A percentile compares a stretch with the other conserved stretches of the same genome.
Evolutionary conservation across 2,329 filamentous ascomycete species (phyloP).

Genomic region (Dothideomycetes sp.): DNA sequence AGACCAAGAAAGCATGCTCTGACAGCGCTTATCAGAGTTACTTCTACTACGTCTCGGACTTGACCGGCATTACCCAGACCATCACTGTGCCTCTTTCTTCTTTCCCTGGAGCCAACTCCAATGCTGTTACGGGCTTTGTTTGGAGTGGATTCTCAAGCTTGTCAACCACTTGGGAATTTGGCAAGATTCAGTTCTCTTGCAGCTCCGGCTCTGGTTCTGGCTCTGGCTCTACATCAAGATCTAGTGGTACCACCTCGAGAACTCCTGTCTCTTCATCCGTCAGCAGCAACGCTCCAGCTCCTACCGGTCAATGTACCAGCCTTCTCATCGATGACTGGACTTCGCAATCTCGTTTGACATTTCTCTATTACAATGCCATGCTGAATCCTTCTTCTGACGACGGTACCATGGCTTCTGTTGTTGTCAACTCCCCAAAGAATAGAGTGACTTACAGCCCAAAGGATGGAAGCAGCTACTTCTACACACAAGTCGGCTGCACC

Average conservation of each 20-base stretch:
- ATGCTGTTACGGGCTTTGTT: background rate
- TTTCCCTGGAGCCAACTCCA: background rate
- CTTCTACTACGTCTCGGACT: background rate
- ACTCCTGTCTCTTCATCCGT: no score
- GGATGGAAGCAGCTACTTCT: background rate
- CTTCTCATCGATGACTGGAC: conserved; percentile 1
- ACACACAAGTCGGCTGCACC: background rate
- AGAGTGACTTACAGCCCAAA: background rate
- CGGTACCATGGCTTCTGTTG: background rate
- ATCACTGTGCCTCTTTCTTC: background rate
- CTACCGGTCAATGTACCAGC: background rate
- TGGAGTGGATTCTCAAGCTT: background rate
- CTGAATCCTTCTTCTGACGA: background rate
- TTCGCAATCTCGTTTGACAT: background rate
- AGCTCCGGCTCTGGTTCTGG: no score
- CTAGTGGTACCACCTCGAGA: no score
- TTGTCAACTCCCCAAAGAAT: background rate
- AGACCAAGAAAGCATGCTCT: background rate
- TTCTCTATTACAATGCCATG: background rate
- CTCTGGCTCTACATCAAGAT: no score
- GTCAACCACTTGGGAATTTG: background rate
- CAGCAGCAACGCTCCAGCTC: background rate
- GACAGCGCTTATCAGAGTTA: background rate
- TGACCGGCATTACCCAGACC: background rate
- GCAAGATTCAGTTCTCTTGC: no score